A percentile compares a stretch with the other conserved stretches of the same genome.
Evolutionary conservation across 305 asterid species (phyloP).

Genomic region (Rubia occidens): DNA sequence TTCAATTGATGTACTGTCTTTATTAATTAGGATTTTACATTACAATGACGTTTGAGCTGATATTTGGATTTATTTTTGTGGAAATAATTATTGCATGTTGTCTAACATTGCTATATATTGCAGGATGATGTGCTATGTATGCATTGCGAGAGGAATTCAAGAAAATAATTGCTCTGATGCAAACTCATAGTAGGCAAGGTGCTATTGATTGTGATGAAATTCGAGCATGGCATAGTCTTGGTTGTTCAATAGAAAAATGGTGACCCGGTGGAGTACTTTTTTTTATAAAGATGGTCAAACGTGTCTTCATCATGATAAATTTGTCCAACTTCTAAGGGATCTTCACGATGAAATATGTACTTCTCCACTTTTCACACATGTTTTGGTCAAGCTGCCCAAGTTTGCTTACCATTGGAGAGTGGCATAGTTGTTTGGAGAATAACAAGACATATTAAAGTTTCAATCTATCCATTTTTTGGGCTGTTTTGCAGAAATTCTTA

Average conservation of each 20-base stretch:
- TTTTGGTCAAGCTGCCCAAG: background rate
- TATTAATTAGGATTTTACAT: too few species aligned
- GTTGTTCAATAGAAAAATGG: constrained; percentile 60
- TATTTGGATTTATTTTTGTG: too few species aligned
- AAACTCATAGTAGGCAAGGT: too few species aligned
- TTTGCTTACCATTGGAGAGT: background rate
- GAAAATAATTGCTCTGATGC: too few species aligned
- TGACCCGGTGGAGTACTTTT: constrained; percentile 64
- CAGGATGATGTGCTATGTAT: too few species aligned
- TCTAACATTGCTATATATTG: too few species aligned
- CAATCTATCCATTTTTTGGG: background rate
- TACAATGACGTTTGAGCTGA: too few species aligned
- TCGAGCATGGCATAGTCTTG: constrained; percentile 63
- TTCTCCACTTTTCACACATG: constrained; percentile 4
- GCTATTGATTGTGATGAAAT: constrained; percentile 24
- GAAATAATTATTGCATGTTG: too few species aligned
- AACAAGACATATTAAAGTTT: background rate
- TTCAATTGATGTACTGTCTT: too few species aligned
- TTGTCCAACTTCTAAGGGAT: constrained; percentile 60
- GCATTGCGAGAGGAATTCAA: too few species aligned
- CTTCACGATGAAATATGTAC: constrained; percentile 66
- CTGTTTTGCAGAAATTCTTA: background rate
- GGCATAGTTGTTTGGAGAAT: background rate
- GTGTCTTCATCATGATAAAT: constrained; percentile 52
- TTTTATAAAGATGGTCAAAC: constrained; percentile 61